Conservation (phyloP, 2,329 filamentous ascomycete species). For the Akanthomyces lecanii region DNA sequence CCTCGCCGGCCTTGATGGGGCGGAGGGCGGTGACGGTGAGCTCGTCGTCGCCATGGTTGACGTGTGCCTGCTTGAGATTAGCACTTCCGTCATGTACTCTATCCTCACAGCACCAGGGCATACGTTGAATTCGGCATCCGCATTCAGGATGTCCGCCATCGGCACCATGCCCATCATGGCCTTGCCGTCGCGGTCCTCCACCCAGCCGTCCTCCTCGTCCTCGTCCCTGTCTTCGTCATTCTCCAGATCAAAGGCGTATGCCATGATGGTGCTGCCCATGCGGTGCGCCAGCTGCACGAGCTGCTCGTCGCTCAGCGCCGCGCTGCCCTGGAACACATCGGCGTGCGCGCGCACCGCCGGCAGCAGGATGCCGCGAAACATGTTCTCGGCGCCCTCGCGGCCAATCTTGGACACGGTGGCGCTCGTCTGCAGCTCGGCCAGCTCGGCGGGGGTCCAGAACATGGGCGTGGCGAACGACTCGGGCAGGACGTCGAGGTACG, state of each 20-base stretch:
- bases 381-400: slow-evolving; percentile 63
- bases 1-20: slow-evolving; percentile 63
- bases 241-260: slow-evolving; percentile 82
- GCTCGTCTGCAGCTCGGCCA: slow-evolving; percentile 70
- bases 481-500: slow-evolving; percentile 75
- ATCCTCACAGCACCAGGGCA: slow-evolving; percentile 22
- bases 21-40: slow-evolving; percentile 70
- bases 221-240: slow-evolving; percentile 53
- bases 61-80: slow-evolving; percentile 40
- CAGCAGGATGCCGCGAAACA: slow-evolving; percentile 56
- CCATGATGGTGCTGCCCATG: slow-evolving; percentile 88
- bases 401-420: slow-evolving; percentile 74
- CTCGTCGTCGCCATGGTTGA: slow-evolving; percentile 48
- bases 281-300: slow-evolving; percentile 59
- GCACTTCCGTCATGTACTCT: too few relatives aligned
- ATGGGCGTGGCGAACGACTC: slow-evolving; percentile 75
- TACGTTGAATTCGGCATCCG: slow-evolving; percentile 83
- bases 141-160: slow-evolving; percentile 85
- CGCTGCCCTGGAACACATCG: slow-evolving; percentile 38
- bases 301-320: slow-evolving; percentile 38
- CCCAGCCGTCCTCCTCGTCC: slow-evolving; percentile 57
- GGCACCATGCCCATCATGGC: slow-evolving; percentile 80
- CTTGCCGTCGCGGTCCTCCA: slow-evolving; percentile 57
- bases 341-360: slow-evolving; percentile 45
- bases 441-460: slow-evolving; percentile 75